Evolutionary conservation across 148 eudicot species (phyloP).

Genomic region (Rhododendron henanense): DNA sequence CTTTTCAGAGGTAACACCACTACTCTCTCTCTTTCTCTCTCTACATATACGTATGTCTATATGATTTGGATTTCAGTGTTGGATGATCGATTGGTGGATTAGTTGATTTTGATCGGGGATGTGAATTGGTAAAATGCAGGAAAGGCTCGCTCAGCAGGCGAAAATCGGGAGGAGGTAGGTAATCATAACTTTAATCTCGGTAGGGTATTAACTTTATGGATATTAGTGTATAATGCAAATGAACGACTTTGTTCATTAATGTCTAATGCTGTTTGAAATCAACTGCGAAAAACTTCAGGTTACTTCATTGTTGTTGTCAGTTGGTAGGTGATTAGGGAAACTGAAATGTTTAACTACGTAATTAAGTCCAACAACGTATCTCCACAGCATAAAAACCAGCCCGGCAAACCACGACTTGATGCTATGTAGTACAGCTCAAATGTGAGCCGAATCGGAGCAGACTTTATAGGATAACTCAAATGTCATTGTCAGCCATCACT

Average conservation of each 20-base stretch:
- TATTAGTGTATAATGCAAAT: background rate
- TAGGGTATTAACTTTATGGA: background rate
- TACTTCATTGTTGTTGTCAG: background rate
- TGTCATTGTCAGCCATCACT: background rate
- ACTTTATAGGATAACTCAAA: background rate
- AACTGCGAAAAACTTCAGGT: background rate
- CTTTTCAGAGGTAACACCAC: slow-evolving; percentile 35
- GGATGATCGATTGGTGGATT: background rate
- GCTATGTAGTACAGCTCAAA: background rate
- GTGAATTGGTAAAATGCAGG: slow-evolving; percentile 21
- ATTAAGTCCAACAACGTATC: background rate
- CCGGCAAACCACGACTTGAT: background rate
- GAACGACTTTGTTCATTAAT: background rate
- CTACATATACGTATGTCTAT: background rate
- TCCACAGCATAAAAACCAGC: background rate
- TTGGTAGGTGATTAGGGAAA: background rate
- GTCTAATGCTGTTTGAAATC: background rate
- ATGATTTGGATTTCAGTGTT: background rate
- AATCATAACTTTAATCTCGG: background rate
- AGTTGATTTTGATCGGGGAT: background rate
- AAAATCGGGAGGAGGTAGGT: slow-evolving; percentile 45
- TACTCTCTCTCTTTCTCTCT: background rate
- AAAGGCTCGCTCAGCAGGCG: slow-evolving; percentile 45
- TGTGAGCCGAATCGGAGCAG: background rate
- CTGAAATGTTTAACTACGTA: background rate